phyloP scores from a whole-genome alignment of 257 asterid genomes.

The Solanum tarijense region DNA sequence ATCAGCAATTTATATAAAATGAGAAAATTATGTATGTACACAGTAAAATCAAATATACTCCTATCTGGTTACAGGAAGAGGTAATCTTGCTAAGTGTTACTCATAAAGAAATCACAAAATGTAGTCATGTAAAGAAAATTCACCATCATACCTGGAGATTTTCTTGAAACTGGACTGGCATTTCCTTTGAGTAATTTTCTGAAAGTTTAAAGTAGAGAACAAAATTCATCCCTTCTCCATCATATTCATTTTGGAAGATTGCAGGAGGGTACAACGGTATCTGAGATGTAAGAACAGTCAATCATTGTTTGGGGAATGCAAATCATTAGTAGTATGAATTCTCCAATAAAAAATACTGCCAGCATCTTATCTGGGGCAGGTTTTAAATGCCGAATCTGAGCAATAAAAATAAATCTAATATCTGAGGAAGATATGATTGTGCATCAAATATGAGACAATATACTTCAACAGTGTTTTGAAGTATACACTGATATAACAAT shows the following conservation, averaged over 20 bases:
- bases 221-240: conserved; percentile 73
- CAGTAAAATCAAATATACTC: neutral
- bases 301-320: neutral
- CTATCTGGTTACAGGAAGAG: neutral
- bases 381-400: neutral
- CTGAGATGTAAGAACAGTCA: conserved; percentile 20
- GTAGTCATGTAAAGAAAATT: neutral
- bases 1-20: neutral
- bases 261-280: conserved; percentile 77
- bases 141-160: conserved; percentile 53
- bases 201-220: conserved; percentile 84
- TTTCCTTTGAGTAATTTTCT: conserved; percentile 55
- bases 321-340: neutral
- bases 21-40: neutral
- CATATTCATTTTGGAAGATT: conserved; percentile 64
- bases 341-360: neutral
- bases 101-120: neutral
- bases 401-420: neutral
- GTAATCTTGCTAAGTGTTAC: neutral
- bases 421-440: neutral
- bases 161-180: conserved; percentile 72
- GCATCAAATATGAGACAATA: neutral
- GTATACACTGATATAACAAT: neutral
- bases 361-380: neutral
- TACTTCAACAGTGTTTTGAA: neutral